Evolutionary conservation across 768 basidiomycete species (phyloP), one percentile per base, ranked within the genome.

Genomic region (Lactarius sp.): DNA sequence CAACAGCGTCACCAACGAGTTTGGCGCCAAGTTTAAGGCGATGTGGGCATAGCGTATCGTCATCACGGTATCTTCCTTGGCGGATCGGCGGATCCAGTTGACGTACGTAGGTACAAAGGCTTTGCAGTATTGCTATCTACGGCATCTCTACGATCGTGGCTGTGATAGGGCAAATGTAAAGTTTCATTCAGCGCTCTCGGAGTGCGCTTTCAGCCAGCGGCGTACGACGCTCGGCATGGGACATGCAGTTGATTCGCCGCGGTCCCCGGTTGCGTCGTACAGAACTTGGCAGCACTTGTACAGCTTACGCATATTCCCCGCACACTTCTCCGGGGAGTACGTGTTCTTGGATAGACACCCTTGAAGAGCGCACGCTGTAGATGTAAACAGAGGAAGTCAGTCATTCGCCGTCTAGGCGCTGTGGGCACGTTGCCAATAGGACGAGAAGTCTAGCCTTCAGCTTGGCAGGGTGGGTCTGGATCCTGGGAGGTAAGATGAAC

Each of bases 271-370:
- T 22, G 66, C 56, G 5, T 79, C 75, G 71, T 89, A 85, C 78
- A 89, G 81, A 33, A 70, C 60, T 50, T 80, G 75, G 69, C 88
- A 90, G 66, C 88, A 90, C 61, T 69, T 61, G 69, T 90, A 90
- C 18, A 90, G 77, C 27, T 73, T 76, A 56, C 80, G 75, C 22
- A 89, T 69, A 12, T 78, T 70, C 9, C 73, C 69, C 49, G 84
- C 76, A 69, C 88, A 90, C 65, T 79, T 83, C 20, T 87, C 86
- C 0, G 85, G 87, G 2, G 66, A 68, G 69, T 87, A 89, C 0
- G 84, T 86, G 71, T 89, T 80, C 64, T 80, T 83, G 57, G 78
- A 79, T 36, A 90, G 76, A 70, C 88, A 90, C 1, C 75, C 60
- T 50, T 89, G 88, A 3, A 90, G 75, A 22, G 76, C 72, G 69